These are phyloP conservation scores for Oehlia diaphana DNA, from an alignment of 192 early-diverging fungal genomes.

Conservation along the genomic window DNA sequence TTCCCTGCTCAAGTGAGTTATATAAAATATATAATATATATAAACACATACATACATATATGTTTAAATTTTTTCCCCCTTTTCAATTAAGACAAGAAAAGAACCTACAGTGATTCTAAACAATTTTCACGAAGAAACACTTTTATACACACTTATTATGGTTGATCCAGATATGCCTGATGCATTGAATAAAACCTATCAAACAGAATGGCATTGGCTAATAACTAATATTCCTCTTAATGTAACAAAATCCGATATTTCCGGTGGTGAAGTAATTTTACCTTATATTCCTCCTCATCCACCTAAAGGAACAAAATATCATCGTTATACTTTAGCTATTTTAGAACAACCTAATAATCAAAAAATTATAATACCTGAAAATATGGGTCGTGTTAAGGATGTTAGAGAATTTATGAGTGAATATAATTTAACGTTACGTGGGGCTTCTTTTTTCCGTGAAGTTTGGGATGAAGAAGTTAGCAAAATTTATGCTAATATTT, in stretches of 20 bases:
- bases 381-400: constrained; percentile 36
- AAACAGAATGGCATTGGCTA: constrained; percentile 75
- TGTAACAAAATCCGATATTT: constrained; percentile 48
- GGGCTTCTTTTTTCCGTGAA: constrained; percentile 57
- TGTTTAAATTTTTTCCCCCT: constrained; percentile 34
- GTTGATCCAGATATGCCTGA: constrained; percentile 70
- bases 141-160: constrained; percentile 69
- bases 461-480: constrained; percentile 54
- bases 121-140: constrained; percentile 65
- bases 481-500: constrained; percentile 51
- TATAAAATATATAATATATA: too few relatives aligned
- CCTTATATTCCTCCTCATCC: constrained; percentile 76
- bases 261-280: constrained; percentile 46
- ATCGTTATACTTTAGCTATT: constrained; percentile 68
- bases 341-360: constrained; percentile 65
- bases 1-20: constrained; percentile 35
- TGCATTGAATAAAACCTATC: constrained; percentile 61
- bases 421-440: constrained; percentile 45
- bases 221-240: constrained; percentile 64
- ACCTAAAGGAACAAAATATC: constrained; percentile 70
- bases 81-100: constrained; percentile 47
- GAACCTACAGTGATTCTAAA: constrained; percentile 56
- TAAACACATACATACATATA: background rate
- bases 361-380: constrained; percentile 44
- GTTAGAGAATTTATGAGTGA: constrained; percentile 37